These are phyloP conservation scores for Diaporthe sp. DNA, from an alignment of 2,329 filamentous ascomycete genomes.

Conservation along the genomic window DNA sequence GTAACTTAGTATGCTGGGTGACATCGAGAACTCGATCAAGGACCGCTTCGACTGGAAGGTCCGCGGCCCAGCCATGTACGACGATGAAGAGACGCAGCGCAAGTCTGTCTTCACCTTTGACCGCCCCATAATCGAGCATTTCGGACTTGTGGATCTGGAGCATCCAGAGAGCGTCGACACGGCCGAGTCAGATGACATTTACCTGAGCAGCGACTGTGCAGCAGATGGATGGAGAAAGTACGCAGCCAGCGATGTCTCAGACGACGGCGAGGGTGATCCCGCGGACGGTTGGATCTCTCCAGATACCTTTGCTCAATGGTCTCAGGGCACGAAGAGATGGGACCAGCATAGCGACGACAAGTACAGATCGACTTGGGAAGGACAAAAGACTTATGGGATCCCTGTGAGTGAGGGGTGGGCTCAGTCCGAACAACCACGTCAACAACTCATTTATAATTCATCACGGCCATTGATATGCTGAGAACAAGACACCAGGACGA, in stretches of 20 bases:
- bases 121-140: conserved; percentile 43
- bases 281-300: conserved; percentile 56
- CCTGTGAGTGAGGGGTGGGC: conserved; percentile 31
- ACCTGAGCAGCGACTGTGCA: neutral
- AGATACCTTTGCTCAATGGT: conserved; percentile 56
- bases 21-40: conserved; percentile 28
- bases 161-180: conserved; percentile 33
- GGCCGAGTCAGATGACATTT: conserved; percentile 21
- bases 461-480: conserved; percentile 1
- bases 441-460: neutral
- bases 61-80: conserved; percentile 35
- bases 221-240: conserved; percentile 30
- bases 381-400: conserved; percentile 9
- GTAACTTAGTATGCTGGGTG: conserved; percentile 27
- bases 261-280: conserved; percentile 56
- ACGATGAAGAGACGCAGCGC: conserved; percentile 32
- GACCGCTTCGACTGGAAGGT: conserved; percentile 30
- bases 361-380: conserved; percentile 28
- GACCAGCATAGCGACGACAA: conserved; percentile 43
- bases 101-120: conserved; percentile 29
- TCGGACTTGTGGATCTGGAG: neutral
- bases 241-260: conserved; percentile 51
- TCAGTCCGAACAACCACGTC: neutral
- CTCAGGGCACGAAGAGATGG: conserved; percentile 53
- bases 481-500: conserved; percentile 16